Percentiles rank a stretch among this genome's conserved stretches.
Evolutionary conservation across 2,329 filamentous ascomycete species (phyloP).

Genomic region (Diaporthe sp.): DNA sequence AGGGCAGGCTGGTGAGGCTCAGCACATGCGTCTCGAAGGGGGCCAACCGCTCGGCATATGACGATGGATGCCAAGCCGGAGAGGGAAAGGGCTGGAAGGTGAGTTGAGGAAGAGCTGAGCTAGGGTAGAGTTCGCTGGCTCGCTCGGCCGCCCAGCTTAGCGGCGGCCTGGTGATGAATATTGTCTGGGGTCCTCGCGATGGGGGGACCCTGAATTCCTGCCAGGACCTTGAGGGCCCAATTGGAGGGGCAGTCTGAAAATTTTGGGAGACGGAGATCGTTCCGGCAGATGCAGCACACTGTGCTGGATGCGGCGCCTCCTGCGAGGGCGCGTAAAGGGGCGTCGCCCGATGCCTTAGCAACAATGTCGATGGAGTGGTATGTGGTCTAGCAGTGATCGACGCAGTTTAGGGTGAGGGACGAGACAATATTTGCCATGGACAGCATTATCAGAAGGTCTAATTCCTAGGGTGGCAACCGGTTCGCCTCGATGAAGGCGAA

Average conservation of each 20-base stretch:
- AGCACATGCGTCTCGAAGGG: conserved; percentile 13
- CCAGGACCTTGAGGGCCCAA: neutral
- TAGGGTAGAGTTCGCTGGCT: neutral
- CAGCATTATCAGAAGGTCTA: neutral
- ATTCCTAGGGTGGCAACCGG: neutral
- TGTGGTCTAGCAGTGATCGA: conserved; percentile 6
- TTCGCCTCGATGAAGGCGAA: neutral
- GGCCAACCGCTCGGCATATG: conserved; percentile 19
- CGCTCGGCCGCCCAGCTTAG: conserved; percentile 20
- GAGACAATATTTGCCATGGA: neutral
- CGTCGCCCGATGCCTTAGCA: neutral
- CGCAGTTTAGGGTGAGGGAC: neutral
- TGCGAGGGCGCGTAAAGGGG: neutral
- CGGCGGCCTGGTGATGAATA: neutral
- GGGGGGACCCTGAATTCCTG: conserved; percentile 17
- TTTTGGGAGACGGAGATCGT: neutral
- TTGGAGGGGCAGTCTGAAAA: conserved; percentile 6
- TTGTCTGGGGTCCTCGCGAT: conserved; percentile 1
- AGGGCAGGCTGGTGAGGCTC: conserved; percentile 11
- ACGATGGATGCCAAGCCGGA: conserved; percentile 15
- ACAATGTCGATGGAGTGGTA: neutral
- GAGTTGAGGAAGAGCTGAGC: neutral
- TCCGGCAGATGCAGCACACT: neutral
- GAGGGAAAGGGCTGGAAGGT: conserved; percentile 20
- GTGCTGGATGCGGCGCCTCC: neutral